Evolutionary conservation across 2,329 filamentous ascomycete genomes (phyloP).

Genomic region (Penicillium concentricum): DNA sequence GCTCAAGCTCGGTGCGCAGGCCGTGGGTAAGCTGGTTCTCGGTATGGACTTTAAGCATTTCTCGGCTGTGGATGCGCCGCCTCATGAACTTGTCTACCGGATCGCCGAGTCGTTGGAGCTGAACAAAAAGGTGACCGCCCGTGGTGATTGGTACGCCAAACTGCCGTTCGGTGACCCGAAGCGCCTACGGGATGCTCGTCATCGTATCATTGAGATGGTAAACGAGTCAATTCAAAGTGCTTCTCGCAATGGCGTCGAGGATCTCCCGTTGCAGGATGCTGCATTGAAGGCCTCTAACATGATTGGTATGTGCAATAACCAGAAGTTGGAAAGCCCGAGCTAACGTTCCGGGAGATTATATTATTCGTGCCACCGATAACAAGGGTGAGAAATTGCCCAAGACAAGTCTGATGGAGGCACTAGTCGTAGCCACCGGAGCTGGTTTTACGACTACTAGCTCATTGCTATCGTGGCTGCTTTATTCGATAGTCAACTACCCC

Average conservation of each 20-base stretch:
- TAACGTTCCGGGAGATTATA: slow-evolving; percentile 46
- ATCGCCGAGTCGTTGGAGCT: slow-evolving; percentile 55
- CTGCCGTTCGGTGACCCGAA: slow-evolving; percentile 60
- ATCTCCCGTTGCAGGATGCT: slow-evolving; percentile 21
- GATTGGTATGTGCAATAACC: slow-evolving; percentile 14
- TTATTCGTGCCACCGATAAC: slow-evolving; percentile 45
- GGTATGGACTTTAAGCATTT: slow-evolving; percentile 50
- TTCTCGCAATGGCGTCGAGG: slow-evolving; percentile 15
- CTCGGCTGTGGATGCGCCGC: slow-evolving; percentile 43
- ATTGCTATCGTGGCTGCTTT: slow-evolving; percentile 59
- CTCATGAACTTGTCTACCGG: slow-evolving; percentile 52
- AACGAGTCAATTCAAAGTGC: slow-evolving; percentile 20
- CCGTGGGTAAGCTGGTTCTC: slow-evolving; percentile 47
- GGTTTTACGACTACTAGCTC: slow-evolving; percentile 64
- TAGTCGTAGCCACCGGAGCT: slow-evolving; percentile 56
- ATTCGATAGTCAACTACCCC: slow-evolving; percentile 53
- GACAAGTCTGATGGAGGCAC: slow-evolving; percentile 31
- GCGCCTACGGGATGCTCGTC: slow-evolving; percentile 34
- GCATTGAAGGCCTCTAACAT: slow-evolving; percentile 20
- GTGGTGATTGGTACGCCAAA: slow-evolving; percentile 56
- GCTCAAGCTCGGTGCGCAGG: slow-evolving; percentile 48
- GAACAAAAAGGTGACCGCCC: slow-evolving; percentile 59
- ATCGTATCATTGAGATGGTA: slow-evolving; percentile 20
- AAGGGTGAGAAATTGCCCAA: slow-evolving; percentile 23
- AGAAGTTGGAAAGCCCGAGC: not conserved